Conservation (phyloP, 169 alveolate genomes). For the Neospora caninum region DNA sequence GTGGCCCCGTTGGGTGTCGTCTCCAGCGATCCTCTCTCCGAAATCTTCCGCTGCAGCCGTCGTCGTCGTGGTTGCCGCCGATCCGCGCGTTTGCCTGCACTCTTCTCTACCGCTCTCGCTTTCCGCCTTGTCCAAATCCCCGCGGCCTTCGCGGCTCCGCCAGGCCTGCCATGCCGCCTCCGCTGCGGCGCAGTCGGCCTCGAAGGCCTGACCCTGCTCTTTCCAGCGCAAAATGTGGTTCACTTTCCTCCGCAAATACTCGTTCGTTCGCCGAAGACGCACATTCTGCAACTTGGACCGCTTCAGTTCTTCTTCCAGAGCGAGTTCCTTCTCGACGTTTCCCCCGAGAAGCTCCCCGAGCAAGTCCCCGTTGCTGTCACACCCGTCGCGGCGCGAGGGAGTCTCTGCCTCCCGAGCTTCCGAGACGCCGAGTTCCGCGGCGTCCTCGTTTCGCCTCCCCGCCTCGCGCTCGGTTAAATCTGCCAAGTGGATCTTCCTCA, state of each 20-base stretch:
- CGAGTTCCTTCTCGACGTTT: conserved; percentile 14
- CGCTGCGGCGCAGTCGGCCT: background rate
- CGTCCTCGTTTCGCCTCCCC: no score
- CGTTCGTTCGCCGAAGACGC: conserved; percentile 23
- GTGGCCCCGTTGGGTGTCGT: background rate
- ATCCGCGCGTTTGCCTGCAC: no score
- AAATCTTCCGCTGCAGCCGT: no score
- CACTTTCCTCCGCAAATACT: conserved; percentile 15
- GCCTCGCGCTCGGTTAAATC: background rate
- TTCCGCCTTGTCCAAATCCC: no score
- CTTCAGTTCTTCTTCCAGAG: conserved; percentile 17
- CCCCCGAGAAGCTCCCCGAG: background rate
- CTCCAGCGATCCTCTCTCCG: no score
- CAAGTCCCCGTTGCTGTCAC: background rate
- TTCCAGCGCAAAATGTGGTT: conserved; percentile 19
- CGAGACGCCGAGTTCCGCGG: no score
- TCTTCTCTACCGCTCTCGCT: no score
- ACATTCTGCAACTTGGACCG: background rate
- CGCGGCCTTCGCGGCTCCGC: background rate
- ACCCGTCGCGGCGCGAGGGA: background rate
- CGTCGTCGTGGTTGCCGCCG: no score
- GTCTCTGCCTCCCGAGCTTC: no score
- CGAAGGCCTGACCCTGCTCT: conserved; percentile 8
- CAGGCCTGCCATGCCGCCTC: background rate
- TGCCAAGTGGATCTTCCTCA: conserved; percentile 23